phyloP scores from a whole-genome alignment of 805 yeast species.

The Lipomyces spencermartinsiae region DNA sequence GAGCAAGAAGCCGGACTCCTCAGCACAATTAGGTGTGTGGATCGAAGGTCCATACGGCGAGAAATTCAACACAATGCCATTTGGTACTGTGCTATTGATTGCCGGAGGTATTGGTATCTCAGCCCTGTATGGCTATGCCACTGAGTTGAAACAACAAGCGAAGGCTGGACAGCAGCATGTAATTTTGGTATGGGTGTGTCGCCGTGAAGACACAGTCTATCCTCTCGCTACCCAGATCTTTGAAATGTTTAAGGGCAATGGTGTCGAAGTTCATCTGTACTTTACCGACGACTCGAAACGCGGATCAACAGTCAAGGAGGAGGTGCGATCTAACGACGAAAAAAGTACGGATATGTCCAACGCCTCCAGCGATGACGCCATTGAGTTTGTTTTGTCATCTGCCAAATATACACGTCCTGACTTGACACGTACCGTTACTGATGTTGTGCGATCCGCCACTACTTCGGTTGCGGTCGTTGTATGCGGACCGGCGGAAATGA shows the following conservation, averaged over 20 bases:
- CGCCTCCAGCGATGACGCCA: too few relatives aligned
- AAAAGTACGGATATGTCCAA: too few relatives aligned
- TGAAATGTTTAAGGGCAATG: neutral
- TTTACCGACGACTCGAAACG: constrained; percentile 6
- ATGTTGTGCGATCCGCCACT: too few relatives aligned
- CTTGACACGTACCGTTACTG: too few relatives aligned
- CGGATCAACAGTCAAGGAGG: too few relatives aligned
- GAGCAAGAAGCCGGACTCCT: neutral
- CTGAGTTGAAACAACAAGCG: constrained; percentile 29
- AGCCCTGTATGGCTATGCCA: constrained; percentile 58
- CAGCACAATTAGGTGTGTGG: constrained; percentile 2
- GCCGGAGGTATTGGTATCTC: constrained; percentile 75
- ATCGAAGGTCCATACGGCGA: constrained; percentile 71
- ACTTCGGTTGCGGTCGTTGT: too few relatives aligned
- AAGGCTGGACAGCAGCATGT: constrained; percentile 18
- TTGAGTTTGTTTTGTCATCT: too few relatives aligned
- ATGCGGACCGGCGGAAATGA: too few relatives aligned
- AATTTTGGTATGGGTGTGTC: constrained; percentile 26
- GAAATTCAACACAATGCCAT: constrained; percentile 55
- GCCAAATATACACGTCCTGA: too few relatives aligned
- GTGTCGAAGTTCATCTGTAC: constrained; percentile 20
- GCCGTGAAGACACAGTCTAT: constrained; percentile 11
- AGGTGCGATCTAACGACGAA: too few relatives aligned
- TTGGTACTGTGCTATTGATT: constrained; percentile 55
- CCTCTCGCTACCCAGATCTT: constrained; percentile 19